Base-by-base conservation (phyloP, 2,329 filamentous ascomycete species). In the Pseudopyricularia javanii region DNA sequence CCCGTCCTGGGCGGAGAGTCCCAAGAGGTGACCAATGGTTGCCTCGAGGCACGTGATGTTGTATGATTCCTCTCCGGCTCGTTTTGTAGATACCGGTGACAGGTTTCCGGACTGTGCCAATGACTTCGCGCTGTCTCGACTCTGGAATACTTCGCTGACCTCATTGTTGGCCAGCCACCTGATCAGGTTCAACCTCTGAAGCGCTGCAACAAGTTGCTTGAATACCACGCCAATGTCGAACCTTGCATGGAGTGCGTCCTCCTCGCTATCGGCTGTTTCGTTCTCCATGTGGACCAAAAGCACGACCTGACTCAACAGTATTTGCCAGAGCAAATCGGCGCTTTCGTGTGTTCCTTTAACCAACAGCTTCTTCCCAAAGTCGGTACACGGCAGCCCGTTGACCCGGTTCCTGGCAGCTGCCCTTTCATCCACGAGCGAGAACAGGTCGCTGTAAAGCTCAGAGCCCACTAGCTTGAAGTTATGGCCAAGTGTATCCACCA, bases 251-350 rank as follows among this genome's bases (percentile, higher is more conserved):
- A 82, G 72, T 2, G 80, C 80, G 43, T 85, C 82, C 58, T 83
- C 79, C 54, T 91, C 86, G 12, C n/a, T 33, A 22, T 52, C 50
- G 2, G 33, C 20, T 52, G 88, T 79, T 62, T 93, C 88, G 37
- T 83, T 84, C 64, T 93, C 86, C 75, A 97, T 85, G 65, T 96
- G 90, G 9, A 93, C 78, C 15, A 95, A 74, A 7, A 98, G 75
- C 3, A 93, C 76, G 2, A 97, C 72, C 54, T 97, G 79, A 62
- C 91, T 89, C 56, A 94, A 82, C 50, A 94, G 81, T 8, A 93
- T 74, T 55, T 80, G 80, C 69, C 83, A 83, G 55, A 86, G 85
- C 32, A 88, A 69, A 50, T 85, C 76, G 7, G 93, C 78, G 12
- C 80, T 85, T 63, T 97, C 90, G 62, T 91, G 86, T 0, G 87